These are phyloP conservation scores for Allomyces macrogynus DNA, from an alignment of 192 early-diverging fungal genomes.

Conservation along the genomic window DNA sequence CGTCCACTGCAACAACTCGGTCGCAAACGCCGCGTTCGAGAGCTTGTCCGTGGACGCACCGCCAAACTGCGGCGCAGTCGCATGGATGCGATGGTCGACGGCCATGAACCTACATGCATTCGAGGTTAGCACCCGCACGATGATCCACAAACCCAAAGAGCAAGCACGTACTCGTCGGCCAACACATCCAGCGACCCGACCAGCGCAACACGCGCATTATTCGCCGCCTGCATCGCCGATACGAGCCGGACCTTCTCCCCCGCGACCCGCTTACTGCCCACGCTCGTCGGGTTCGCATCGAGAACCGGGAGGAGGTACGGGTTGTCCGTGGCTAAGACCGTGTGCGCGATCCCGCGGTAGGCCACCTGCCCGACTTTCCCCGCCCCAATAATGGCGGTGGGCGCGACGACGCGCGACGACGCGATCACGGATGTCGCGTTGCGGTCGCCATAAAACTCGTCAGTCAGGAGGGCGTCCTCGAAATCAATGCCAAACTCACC, in stretches of 20 bases:
- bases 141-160: neutral
- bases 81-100: too few relatives aligned
- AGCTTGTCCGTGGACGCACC: too few relatives aligned
- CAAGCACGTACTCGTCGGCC: constrained; percentile 37
- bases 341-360: too few relatives aligned
- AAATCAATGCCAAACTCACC: constrained; percentile 75
- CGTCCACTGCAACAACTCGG: constrained; percentile 63
- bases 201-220: constrained; percentile 75
- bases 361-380: neutral
- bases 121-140: too few relatives aligned
- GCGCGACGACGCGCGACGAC: neutral
- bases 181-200: constrained; percentile 67
- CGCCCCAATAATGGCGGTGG: neutral
- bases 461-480: constrained; percentile 53
- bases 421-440: too few relatives aligned
- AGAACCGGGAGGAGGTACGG: too few relatives aligned
- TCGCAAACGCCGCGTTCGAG: constrained; percentile 47
- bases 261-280: too few relatives aligned
- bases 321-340: too few relatives aligned
- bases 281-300: too few relatives aligned
- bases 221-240: constrained; percentile 66
- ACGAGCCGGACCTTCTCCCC: constrained; percentile 25
- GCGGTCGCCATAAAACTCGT: constrained; percentile 33
- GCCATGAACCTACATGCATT: too few relatives aligned
- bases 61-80: too few relatives aligned